Conservation (phyloP, 1,139 yeast genomes). For the Wickerhamiella pararugosa region DNA sequence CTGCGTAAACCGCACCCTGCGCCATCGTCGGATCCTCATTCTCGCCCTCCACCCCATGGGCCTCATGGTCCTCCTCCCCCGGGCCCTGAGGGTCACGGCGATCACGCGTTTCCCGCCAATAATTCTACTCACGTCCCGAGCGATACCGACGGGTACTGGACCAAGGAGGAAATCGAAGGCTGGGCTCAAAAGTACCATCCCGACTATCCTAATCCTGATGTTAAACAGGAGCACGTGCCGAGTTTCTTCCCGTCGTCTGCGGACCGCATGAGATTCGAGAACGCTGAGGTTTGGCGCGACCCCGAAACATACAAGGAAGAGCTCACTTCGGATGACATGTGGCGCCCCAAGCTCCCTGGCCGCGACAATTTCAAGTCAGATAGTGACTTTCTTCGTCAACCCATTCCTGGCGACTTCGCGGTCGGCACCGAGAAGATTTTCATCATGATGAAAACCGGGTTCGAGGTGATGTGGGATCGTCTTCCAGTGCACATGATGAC, state of each 20-base stretch:
- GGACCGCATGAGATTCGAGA: conserved; percentile 4
- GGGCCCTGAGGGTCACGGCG: neutral
- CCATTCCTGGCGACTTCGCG: conserved; percentile 8
- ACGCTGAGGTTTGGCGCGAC: conserved; percentile 6
- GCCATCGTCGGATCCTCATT: neutral
- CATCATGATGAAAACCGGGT: conserved; percentile 26
- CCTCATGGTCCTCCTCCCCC: neutral
- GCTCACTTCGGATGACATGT: neutral
- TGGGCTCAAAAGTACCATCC: no score
- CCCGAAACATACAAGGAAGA: neutral
- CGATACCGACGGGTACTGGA: no score
- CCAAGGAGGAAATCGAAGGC: no score
- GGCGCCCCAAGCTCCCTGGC: neutral
- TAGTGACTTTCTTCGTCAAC: conserved; percentile 5
- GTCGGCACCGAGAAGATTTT: conserved; percentile 16
- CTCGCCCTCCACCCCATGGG: neutral
- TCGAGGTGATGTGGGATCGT: conserved; percentile 25
- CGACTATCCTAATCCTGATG: no score
- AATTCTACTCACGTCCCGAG: no score
- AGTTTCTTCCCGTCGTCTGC: no score
- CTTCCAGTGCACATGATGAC: conserved; percentile 25
- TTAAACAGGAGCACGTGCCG: no score
- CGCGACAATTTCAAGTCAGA: conserved; percentile 1
- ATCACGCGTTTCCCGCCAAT: neutral
- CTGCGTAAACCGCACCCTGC: neutral